Base-by-base conservation (phyloP, 2,329 filamentous ascomycete genomes). In the Daldinia sp. region DNA sequence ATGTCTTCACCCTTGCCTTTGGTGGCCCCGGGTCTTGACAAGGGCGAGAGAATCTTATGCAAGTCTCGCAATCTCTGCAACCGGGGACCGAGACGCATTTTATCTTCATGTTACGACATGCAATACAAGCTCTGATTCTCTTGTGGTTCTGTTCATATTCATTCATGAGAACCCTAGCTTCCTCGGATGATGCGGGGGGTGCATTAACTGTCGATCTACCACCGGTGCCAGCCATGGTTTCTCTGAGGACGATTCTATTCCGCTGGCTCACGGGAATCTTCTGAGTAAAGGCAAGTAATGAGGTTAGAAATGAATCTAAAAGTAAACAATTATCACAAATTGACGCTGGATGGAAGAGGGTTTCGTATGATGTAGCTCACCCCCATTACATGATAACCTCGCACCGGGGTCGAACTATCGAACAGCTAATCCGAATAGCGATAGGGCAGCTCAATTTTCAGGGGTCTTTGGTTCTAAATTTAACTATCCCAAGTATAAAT, bases 21-120 rank as follows among this genome's bases (percentile, higher is more conserved):
- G 64, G 64, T 3, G 64, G 64, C 1, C 64, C 64, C 2, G 64
- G 64, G 45, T 66, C 64, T 39, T 66, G 64, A 52, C 64, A 66
- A 27, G 61, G 60, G 13, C 64, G 48, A 4, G 64, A 64, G 27
- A 49, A 45, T 49, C 64, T 66, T 9, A 66, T 41, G 52, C 64
- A 66, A 17, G 35, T 41, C 34, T 66, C 64, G 32, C 64, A 66
- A 35, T 61, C 53, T 50, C 35, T 64, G 5, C 61, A 58, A 10
- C 64, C 64, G 1, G 64, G 57, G 11, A 66, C 57, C 2, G 61
- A 66, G 5, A 66, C 54, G 34, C 64, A 66, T 49, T 61, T 66
- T 43, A 64, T 64, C 39, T 66, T 66, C 64, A 64, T 64, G 35
- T 64, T 64, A 30, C 64, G 64, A 29, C 64, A 66, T 56, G 64